Base-by-base conservation (phyloP, 192 early-diverging fungal species). In the Powellomyces hirtus region DNA sequence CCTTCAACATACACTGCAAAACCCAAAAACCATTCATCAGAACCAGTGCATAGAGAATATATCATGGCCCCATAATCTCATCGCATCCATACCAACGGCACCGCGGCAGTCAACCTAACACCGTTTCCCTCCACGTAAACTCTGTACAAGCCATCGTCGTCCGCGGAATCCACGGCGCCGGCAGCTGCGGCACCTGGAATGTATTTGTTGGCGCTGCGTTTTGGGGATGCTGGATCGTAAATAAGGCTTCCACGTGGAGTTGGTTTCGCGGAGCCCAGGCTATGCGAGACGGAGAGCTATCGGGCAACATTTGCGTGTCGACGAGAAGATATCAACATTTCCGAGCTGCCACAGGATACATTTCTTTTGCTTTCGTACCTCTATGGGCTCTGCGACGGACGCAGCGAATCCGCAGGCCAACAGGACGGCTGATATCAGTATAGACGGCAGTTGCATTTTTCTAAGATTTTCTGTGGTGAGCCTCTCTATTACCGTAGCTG, bases 11-110 rank as follows among this genome's bases (percentile, higher is more conserved):
- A 36, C 72, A 73, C 72, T 73, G 58, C 49, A 55, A 51, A 8
- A 11, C 5, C 62, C n/a, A n/a, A n/a, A n/a, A n/a, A n/a, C n/a
- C n/a, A n/a, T n/a, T n/a, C n/a, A n/a, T n/a, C n/a, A n/a, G n/a
- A n/a, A n/a, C n/a, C n/a, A n/a, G n/a, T n/a, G n/a, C n/a, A n/a
- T n/a, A n/a, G n/a, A n/a, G n/a, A n/a, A n/a, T n/a, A n/a, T n/a
- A n/a, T n/a, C n/a, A n/a, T n/a, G n/a, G n/a, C n/a, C n/a, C n/a
- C n/a, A n/a, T n/a, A n/a, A n/a, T n/a, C n/a, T n/a, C n/a, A n/a
- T n/a, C n/a, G n/a, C n/a, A n/a, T n/a, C n/a, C 71, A 27, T 59
- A 72, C 71, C 71, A 72, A 13, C n/a, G 52, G 51, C 16, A 72
- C 49, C 10, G 63, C 52, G 24, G 63, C 71, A 57, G 2, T 59